Evolutionary conservation across 2,329 filamentous ascomycete genomes (phyloP), one percentile per base, ranked within the genome.

Genomic region (Akanthomyces uredinophilus): DNA sequence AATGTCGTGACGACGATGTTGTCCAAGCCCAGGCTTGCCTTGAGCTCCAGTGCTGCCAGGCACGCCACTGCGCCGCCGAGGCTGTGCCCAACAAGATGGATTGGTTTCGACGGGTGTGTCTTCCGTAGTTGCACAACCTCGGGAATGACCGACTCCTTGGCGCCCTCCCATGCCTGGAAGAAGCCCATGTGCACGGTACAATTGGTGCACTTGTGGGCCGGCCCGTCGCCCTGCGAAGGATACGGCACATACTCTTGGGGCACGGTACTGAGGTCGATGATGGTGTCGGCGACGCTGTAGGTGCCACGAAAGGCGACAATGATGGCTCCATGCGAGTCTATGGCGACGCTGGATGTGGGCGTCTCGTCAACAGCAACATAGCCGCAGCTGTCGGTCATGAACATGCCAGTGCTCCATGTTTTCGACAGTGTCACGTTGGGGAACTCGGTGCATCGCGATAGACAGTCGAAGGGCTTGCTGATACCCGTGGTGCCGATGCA

Each of bases 171-270:
- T 0, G 92, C 93, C 18, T 83, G 81, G 71, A 95, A 84, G 75
- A 99, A 99, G 20, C 95, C 95, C 64, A 86, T 87, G 72, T 99
- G 95, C 1, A 98, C 94, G 5, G 91, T 96, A 74, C 95, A 99
- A 73, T 96, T 94, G 7, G 78, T 73, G 75, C 95, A 99, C 67
- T 81, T 83, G 27, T 82, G 79, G 44, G 77, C 72, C 7, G 71
- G 67, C 37, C 70, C 66, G 8, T 71, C 71, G 20, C 72, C 72
- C 46, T 79, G 78, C 0, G 81, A 79, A 1, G 90, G 89, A 72
- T 97, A 99, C 0, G 95, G 93, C 1, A 92, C 84, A 71, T 98
- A 99, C 72, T 90, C 85, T 73, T 98, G 94, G 14, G 92, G 93
- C 2, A 94, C 81, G 2, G 92, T 96, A 65, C 91, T 92, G 61